Percentiles rank a stretch among this genome's conserved stretches.
Conservation (phyloP, 2,329 filamentous ascomycete species). For the Berkeleyomyces basicola region DNA sequence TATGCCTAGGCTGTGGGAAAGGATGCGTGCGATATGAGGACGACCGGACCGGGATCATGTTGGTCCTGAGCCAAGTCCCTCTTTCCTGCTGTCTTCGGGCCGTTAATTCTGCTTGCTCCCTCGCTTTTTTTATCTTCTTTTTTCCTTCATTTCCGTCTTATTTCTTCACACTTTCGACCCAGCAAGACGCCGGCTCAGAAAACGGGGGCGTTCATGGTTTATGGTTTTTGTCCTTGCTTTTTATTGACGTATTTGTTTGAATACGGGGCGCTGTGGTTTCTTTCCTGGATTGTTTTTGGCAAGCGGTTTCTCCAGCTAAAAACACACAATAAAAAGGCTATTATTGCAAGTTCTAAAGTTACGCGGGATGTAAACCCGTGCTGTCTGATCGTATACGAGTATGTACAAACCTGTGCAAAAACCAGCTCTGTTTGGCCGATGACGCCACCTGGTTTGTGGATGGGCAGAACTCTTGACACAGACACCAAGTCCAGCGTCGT, state of each 20-base stretch:
- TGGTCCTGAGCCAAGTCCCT: background rate
- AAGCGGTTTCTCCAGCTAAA: background rate
- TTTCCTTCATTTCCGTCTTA: background rate
- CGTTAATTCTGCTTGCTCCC: background rate
- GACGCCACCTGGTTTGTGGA: background rate
- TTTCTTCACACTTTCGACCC: background rate
- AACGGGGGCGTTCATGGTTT: background rate
- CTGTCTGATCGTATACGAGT: no score
- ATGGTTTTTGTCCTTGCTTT: background rate
- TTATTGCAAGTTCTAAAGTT: background rate
- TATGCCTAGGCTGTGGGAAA: background rate
- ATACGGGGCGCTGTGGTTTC: background rate
- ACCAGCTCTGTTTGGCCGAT: background rate
- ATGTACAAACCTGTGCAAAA: background rate
- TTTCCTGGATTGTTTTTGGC: background rate
- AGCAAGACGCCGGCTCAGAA: background rate
- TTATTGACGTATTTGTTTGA: background rate
- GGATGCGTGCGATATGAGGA: background rate
- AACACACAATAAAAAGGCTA: background rate
- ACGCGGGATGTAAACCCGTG: no score
- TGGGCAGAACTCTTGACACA: no score
- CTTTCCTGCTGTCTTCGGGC: background rate
- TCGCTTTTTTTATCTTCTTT: background rate
- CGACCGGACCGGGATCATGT: background rate
- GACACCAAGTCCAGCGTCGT: background rate